Evolutionary conservation across 805 yeast species (phyloP), one percentile per base, ranked within the genome.

Genomic region (Myxozyma nipponensis): DNA sequence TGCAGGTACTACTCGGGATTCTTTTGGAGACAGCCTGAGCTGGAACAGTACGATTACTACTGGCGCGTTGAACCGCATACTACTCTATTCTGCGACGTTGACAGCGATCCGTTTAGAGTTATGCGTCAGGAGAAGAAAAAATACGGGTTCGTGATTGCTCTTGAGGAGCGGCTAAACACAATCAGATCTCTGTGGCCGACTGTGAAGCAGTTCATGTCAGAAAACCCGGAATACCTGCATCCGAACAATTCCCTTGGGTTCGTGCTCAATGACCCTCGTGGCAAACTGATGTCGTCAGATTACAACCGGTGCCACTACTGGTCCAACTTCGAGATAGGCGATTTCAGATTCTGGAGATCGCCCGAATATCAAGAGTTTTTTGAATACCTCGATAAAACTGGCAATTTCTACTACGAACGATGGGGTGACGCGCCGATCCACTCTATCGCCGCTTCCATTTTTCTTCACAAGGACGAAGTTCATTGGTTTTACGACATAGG

Each of bases 351-450:
- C 61, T 82, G 78, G 76, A 63, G 84, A 57, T 59, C 72, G 13
- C 72, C 74, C 42, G 77, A 75, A 21, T 83, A 82, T 64, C 60
- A 63, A 23, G 67, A 69, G 50, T 83, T 73, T 64, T 83, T 82
- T 60, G 74, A 79, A 32, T 61, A 69, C 50, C 70, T 83, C 51
- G 88, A 82, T 64, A 57, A 69, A 46, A 71, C 78, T 2, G 86
- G 86, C 23, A 83, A 83, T 39, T 82, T 82, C 67, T 83, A 79
- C 67, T 82, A 82, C 66, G 86, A 82, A 19, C 47, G 60, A 3
- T 56, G 61, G 62, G 96, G 96, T 15, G 96, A 89, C 69, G 96
- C 96, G 0, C 96, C 96, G 0, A 86, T 88, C 13, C 96, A 88
- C 65, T 73, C 91, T 0, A 71, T 87, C 24, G 95, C 81, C 1